A percentile compares a stretch with the other conserved stretches of the same genome.
Conservation (phyloP, 768 basidiomycete species). For the Suillus discolor region DNA sequence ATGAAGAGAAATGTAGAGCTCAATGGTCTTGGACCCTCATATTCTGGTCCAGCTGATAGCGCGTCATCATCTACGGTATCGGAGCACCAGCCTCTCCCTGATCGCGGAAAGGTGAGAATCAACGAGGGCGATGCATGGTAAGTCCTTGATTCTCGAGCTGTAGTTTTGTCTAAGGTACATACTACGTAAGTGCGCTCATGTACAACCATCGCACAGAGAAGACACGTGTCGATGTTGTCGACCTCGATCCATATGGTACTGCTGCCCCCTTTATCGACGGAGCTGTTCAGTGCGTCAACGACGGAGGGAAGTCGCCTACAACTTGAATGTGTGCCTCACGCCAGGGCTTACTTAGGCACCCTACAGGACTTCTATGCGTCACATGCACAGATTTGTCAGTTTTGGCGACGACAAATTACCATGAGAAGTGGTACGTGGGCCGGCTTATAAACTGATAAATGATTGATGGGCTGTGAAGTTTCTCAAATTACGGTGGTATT, state of each 20-base stretch:
- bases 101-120: slow-evolving; percentile 64
- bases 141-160: slow-evolving; percentile 19
- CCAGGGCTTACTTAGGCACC: slow-evolving; percentile 3
- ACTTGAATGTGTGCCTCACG: background rate
- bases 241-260: slow-evolving; percentile 97
- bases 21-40: slow-evolving; percentile 62
- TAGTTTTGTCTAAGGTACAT: slow-evolving; percentile 4
- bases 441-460: background rate
- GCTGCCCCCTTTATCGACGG: slow-evolving; percentile 97
- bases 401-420: slow-evolving; percentile 89
- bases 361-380: slow-evolving; percentile 82
- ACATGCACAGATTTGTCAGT: slow-evolving; percentile 97
- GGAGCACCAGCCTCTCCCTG: slow-evolving; percentile 17
- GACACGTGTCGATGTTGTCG: slow-evolving; percentile 88
- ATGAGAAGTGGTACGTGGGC: slow-evolving; percentile 85
- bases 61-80: slow-evolving; percentile 11
- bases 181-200: slow-evolving; percentile 71
- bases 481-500: slow-evolving; percentile 92
- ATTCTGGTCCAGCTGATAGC: slow-evolving; percentile 25
- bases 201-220: slow-evolving; percentile 80
- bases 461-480: slow-evolving; percentile 47
- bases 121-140: slow-evolving; percentile 97
- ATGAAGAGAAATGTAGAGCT: slow-evolving; percentile 85
- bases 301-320: slow-evolving; percentile 66
- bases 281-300: slow-evolving; percentile 85